Conservation (phyloP, 2,329 filamentous ascomycete species). For the Dothideomycetidae sp. region DNA sequence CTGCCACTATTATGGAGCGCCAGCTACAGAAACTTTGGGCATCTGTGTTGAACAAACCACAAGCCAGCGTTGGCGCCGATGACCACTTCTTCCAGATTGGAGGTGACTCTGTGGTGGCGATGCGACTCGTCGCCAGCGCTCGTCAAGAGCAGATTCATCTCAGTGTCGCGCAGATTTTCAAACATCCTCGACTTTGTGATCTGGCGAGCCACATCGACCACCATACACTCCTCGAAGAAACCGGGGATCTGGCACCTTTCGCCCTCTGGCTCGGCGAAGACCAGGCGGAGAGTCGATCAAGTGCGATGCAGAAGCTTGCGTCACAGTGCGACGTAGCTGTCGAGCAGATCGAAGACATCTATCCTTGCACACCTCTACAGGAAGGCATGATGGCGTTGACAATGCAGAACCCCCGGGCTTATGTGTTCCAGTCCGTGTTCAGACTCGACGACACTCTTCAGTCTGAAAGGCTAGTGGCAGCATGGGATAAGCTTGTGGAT, state of each 20-base stretch:
- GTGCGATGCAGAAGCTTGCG: conserved; percentile 14
- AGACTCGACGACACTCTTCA: conserved; percentile 20
- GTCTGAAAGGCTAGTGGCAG: conserved; percentile 21
- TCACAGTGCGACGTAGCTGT: conserved; percentile 11
- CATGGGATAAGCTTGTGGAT: conserved; percentile 19
- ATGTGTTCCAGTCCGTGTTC: conserved; percentile 26
- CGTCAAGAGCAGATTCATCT: conserved; percentile 35
- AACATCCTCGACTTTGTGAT: conserved; percentile 31
- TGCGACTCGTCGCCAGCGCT: conserved; percentile 45
- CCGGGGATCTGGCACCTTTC: background rate
- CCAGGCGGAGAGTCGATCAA: background rate
- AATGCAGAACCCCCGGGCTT: conserved; percentile 32
- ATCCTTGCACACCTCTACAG: conserved; percentile 73
- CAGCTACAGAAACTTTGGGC: conserved; percentile 37
- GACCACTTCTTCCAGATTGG: conserved; percentile 48
- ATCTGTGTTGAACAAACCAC: conserved; percentile 30
- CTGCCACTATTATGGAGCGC: no score
- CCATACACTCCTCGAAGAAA: no score
- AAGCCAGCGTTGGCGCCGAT: conserved; percentile 37
- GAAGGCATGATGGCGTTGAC: conserved; percentile 70
- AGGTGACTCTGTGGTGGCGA: conserved; percentile 46
- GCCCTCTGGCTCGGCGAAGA: background rate
- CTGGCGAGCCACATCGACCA: no score
- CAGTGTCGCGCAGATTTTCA: conserved; percentile 44
- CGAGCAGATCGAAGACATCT: conserved; percentile 52